Conservation (phyloP, 140 eudicot genomes). For the Flaveria floridana region DNA sequence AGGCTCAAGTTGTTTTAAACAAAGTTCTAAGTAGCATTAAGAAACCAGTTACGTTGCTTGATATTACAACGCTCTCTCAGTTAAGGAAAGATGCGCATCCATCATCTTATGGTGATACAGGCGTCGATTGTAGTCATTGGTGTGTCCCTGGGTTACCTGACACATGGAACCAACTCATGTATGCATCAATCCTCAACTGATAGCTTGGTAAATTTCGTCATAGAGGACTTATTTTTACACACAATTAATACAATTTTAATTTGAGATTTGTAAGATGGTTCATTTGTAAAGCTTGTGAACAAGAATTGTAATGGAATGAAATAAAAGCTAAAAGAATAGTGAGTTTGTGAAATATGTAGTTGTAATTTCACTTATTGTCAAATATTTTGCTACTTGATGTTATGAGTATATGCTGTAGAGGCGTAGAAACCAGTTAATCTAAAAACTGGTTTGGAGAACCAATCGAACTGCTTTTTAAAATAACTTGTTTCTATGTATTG, state of each 20-base stretch:
- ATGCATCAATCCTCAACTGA: conserved; percentile 35
- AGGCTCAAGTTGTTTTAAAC: conserved; percentile 46
- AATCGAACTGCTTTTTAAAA: too few relatives aligned
- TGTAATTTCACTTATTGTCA: not conserved
- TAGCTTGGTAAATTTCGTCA: conserved; percentile 2
- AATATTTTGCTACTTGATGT: not conserved
- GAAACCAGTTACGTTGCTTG: conserved; percentile 55
- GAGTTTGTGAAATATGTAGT: not conserved
- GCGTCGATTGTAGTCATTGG: conserved; percentile 66
- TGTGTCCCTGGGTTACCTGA: conserved; percentile 60
- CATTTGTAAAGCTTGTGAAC: conserved; percentile 35
- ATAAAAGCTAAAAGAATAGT: conserved; percentile 22
- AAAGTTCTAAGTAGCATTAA: conserved; percentile 43
- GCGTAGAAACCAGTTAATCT: too few relatives aligned
- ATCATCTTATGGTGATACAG: conserved; percentile 46
- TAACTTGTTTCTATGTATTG: too few relatives aligned
- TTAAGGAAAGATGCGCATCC: conserved; percentile 85
- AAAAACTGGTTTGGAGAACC: too few relatives aligned
- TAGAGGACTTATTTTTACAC: conserved; percentile 24
- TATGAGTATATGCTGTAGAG: too few relatives aligned
- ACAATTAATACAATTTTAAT: conserved; percentile 20
- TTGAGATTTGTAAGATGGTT: conserved; percentile 29
- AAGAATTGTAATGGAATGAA: conserved; percentile 22
- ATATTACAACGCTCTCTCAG: conserved; percentile 69
- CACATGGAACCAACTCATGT: conserved; percentile 57